Percentiles rank a stretch among this genome's conserved stretches.
These are phyloP conservation scores for Fusarium sp. DNA, from an alignment of 2,329 filamentous ascomycete genomes.

Conservation along the genomic window DNA sequence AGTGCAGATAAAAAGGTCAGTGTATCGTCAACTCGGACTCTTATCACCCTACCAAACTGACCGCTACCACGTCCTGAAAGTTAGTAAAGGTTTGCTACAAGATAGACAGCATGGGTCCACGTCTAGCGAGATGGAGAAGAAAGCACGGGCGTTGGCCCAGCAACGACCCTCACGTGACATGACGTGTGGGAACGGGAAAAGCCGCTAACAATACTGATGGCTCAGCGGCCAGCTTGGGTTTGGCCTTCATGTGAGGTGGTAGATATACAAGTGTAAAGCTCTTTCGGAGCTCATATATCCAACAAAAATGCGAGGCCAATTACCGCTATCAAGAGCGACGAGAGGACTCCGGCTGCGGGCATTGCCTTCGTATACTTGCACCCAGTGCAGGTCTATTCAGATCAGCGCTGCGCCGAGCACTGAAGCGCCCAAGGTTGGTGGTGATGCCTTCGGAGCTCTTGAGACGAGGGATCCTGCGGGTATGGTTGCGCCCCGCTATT, in stretches of 20 bases:
- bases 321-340: constrained; percentile 55
- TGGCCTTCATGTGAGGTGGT: constrained; percentile 24
- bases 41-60: constrained; percentile 48
- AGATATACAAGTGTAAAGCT: constrained; percentile 39
- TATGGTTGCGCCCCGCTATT: constrained; percentile 49
- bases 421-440: constrained; percentile 63
- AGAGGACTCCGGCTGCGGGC: constrained; percentile 51
- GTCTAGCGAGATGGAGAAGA: constrained; percentile 22
- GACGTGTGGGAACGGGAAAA: constrained; percentile 52
- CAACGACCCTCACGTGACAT: constrained; percentile 46
- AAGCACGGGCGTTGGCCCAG: constrained; percentile 44
- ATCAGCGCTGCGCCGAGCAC: constrained; percentile 73
- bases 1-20: constrained; percentile 31
- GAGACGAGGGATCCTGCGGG: constrained; percentile 65
- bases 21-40: constrained; percentile 32
- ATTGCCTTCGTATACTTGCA: constrained; percentile 59
- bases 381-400: constrained; percentile 71
- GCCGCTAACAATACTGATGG: constrained; percentile 46
- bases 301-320: constrained; percentile 60
- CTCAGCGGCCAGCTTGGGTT: constrained; percentile 14
- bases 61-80: constrained; percentile 40
- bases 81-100: constrained; percentile 44
- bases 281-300: constrained; percentile 38
- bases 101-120: constrained; percentile 26
- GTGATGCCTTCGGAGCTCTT: constrained; percentile 69